Base-by-base conservation (phyloP, 352 stramenopile species). In the Phytophthora rubi region DNA sequence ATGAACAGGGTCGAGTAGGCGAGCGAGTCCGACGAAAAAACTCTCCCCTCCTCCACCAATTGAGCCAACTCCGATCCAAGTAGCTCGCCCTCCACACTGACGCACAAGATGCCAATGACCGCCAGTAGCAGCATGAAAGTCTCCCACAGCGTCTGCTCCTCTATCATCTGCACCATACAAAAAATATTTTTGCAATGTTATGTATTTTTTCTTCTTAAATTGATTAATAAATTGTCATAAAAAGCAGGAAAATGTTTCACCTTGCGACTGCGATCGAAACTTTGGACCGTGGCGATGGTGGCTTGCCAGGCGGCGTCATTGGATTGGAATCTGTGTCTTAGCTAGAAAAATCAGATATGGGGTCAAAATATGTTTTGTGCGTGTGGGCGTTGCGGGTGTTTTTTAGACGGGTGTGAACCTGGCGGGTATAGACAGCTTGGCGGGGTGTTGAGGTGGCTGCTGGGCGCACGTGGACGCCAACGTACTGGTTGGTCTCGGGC, bases 31-130 rank as follows among this genome's bases (percentile, higher is more conserved):
- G 62, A 70, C 4, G 54, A 42, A 70, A 59, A 58, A 3, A 52
- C 8, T 45, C 48, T 48, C 16, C 62, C n/a, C 13, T 70, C 54
- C 10, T 70, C 32, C 37, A 68, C 35, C 23, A 71, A 53, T 6
- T 62, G 44, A 9, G 73, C 69, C 54, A 80, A 23, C 37, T 83
- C 70, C n/a, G 56, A 60, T 68, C 82, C 86, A 18, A 88, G 65
- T 13, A 85, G 54, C 53, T 90, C 82, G 49, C 82, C 85, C 58
- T 90, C 82, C 30, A 83, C 58, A 62, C 75, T 73, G n/a, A 71
- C 82, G 52, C 70, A 77, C 32, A 73, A 10, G 18, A 88, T 77
- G 51, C 67, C 70, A 10, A 80, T 55, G 32, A 75, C n/a, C 8
- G 78, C 74, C 26, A 80, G 30, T 6, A 64, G 48, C 26, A 87